Percentiles rank a stretch among this genome's conserved stretches.
phyloP scores from a whole-genome alignment of 2,329 filamentous ascomycete species.

The Calonectria pteridis region DNA sequence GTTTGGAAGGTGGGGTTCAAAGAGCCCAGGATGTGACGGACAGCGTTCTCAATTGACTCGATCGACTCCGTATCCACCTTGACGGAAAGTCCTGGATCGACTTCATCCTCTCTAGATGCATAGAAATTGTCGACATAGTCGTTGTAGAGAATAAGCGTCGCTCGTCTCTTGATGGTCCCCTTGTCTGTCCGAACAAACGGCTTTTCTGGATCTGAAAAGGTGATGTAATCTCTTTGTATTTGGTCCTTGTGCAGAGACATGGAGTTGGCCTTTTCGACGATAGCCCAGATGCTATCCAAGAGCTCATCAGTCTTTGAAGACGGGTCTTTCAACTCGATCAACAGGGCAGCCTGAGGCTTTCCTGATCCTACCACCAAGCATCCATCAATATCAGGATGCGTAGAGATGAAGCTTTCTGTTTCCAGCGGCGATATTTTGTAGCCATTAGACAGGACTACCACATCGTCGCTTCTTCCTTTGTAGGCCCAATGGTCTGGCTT shows the following conservation, averaged over 20 bases:
- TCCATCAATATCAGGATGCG: slow-evolving; percentile 42
- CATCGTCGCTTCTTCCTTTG: slow-evolving; percentile 46
- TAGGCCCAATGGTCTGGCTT: slow-evolving; percentile 47
- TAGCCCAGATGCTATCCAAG: slow-evolving; percentile 59
- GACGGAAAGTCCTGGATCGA: slow-evolving; percentile 15
- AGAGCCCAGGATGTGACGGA: slow-evolving; percentile 36
- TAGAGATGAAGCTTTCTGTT: slow-evolving; percentile 43
- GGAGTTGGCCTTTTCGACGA: slow-evolving; percentile 58
- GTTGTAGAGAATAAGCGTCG: slow-evolving; percentile 55
- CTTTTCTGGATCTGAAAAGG: slow-evolving; percentile 55
- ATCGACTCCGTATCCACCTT: slow-evolving; percentile 38
- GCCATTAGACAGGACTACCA: slow-evolving; percentile 48
- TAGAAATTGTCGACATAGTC: slow-evolving; percentile 63
- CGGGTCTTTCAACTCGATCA: slow-evolving; percentile 45
- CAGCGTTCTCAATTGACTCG: slow-evolving; percentile 35
- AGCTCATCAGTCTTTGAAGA: slow-evolving; percentile 38
- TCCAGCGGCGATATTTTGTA: slow-evolving; percentile 49
- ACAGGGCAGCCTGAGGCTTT: slow-evolving; percentile 42
- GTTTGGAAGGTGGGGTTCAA: slow-evolving; percentile 32
- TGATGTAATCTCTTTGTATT: slow-evolving; percentile 56
- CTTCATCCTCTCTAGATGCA: slow-evolving; percentile 31
- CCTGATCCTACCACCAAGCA: slow-evolving; percentile 45
- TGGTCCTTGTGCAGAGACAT: slow-evolving; percentile 54
- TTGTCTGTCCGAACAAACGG: slow-evolving; percentile 61
- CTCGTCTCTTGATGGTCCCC: slow-evolving; percentile 56